These are phyloP conservation scores for Nelumbo lutea DNA, from an alignment of 164 flowering plant species.

Conservation along the genomic window DNA sequence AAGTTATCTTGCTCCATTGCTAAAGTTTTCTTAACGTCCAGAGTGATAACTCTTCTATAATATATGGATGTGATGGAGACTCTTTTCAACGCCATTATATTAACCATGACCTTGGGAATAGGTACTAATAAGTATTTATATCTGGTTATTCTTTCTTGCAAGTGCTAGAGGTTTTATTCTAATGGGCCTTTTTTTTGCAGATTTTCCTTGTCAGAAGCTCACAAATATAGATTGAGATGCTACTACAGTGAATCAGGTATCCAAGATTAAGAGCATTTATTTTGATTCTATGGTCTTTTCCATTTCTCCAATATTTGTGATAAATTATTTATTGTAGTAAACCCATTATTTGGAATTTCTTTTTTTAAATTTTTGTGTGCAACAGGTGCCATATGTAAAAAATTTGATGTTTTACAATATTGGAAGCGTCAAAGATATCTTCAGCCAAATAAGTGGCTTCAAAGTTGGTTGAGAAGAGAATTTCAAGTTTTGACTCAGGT, in stretches of 20 bases:
- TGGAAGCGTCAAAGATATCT: constrained; percentile 66
- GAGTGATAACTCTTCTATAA: constrained; percentile 59
- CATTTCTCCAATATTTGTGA: not conserved
- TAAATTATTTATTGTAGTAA: not conserved
- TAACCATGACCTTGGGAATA: constrained; percentile 27
- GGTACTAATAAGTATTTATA: constrained; percentile 27
- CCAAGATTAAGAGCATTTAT: not conserved
- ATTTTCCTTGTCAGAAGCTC: constrained; percentile 51
- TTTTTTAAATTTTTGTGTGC: constrained; percentile 11
- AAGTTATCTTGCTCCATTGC: not conserved
- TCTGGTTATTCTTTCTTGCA: not conserved
- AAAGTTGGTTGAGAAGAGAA: constrained; percentile 73
- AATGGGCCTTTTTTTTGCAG: constrained; percentile 28
- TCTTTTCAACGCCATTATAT: constrained; percentile 59
- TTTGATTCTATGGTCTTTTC: not conserved
- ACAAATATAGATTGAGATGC: constrained; percentile 64
- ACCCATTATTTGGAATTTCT: not conserved
- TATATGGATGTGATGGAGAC: constrained; percentile 55
- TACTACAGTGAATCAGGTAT: constrained; percentile 70
- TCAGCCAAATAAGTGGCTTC: constrained; percentile 57
- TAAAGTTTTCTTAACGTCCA: constrained; percentile 24
- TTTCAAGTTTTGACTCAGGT: constrained; percentile 81
- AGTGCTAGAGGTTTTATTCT: constrained; percentile 2
- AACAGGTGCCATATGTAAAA: constrained; percentile 43
- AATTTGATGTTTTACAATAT: constrained; percentile 41